Evolutionary conservation across 805 yeast genomes (phyloP).

Genomic region (Ogataea methylovora): DNA sequence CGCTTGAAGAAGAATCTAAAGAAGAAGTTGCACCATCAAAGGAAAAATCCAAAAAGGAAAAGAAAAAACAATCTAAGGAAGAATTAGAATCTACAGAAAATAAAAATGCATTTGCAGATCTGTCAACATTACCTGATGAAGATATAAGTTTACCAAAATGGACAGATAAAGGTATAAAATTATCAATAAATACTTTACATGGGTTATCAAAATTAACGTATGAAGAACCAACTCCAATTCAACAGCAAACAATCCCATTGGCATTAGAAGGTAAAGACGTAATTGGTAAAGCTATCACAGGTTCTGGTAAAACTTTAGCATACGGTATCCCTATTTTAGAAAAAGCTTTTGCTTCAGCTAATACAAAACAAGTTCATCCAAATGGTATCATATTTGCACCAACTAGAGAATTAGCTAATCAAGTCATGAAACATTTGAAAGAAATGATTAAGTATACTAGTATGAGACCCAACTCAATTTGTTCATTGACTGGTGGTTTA

Average conservation of each 20-base stretch:
- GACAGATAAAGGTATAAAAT: conserved; percentile 31
- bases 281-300: conserved; percentile 95
- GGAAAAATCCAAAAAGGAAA: not conserved
- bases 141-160: conserved; percentile 53
- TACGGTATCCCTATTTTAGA: conserved; percentile 91
- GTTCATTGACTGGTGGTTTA: conserved; percentile 88
- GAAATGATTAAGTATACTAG: conserved; percentile 39
- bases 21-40: conserved; percentile 3
- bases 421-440: conserved; percentile 76
- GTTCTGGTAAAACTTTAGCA: conserved; percentile 96
- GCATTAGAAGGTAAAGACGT: conserved; percentile 72
- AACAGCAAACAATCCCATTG: conserved; percentile 63
- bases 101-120: conserved; percentile 7
- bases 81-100: conserved; percentile 6
- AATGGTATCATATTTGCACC: conserved; percentile 85
- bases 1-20: not conserved
- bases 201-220: conserved; percentile 58
- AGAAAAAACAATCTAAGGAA: not conserved
- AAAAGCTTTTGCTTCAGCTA: conserved; percentile 31
- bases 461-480: conserved; percentile 46
- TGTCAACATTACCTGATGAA: conserved; percentile 15
- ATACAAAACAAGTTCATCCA: conserved; percentile 31
- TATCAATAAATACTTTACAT: conserved; percentile 50
- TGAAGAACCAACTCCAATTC: conserved; percentile 76
- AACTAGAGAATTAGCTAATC: conserved; percentile 93